These are phyloP conservation scores for Marasmius tenuissimus DNA, from an alignment of 1,284 basidiomycete genomes.

Conservation along the genomic window DNA sequence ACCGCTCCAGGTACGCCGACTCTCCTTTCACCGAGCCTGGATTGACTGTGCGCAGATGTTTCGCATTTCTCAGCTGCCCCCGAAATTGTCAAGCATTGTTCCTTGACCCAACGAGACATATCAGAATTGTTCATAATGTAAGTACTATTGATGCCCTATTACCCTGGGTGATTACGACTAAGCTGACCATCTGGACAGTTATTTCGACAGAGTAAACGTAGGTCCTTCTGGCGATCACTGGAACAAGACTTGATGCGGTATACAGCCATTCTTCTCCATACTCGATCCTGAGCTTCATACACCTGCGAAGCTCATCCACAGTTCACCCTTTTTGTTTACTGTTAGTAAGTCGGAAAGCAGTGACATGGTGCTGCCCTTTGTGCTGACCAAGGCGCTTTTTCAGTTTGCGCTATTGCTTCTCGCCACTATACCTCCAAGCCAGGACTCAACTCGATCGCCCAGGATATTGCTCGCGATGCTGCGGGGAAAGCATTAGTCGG, in stretches of 20 bases:
- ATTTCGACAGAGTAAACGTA: constrained; percentile 55
- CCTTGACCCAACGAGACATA: constrained; percentile 56
- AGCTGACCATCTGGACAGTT: constrained; percentile 32
- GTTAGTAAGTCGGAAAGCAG: constrained; percentile 44
- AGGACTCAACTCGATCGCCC: constrained; percentile 45
- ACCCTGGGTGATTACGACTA: not conserved
- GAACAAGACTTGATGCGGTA: constrained; percentile 4
- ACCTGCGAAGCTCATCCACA: constrained; percentile 47
- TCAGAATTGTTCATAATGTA: constrained; percentile 58
- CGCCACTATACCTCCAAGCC: constrained; percentile 49
- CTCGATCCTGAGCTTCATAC: constrained; percentile 57
- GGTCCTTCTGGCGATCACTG: constrained; percentile 16
- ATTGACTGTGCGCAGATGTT: not conserved
- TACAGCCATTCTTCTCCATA: constrained; percentile 55
- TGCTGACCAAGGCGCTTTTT: not conserved
- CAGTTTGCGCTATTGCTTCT: constrained; percentile 58
- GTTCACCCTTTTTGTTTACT: constrained; percentile 58
- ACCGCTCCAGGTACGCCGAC: not conserved
- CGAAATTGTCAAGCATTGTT: constrained; percentile 45
- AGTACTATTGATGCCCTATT: constrained; percentile 14
- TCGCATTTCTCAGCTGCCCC: constrained; percentile 24
- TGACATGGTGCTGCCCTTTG: not conserved
- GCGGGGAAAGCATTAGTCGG: constrained; percentile 52
- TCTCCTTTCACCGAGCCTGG: not conserved
- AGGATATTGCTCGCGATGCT: constrained; percentile 52